phyloP scores from a whole-genome alignment of 352 stramenopile genomes.

The Globisporangium uncinulatum region DNA sequence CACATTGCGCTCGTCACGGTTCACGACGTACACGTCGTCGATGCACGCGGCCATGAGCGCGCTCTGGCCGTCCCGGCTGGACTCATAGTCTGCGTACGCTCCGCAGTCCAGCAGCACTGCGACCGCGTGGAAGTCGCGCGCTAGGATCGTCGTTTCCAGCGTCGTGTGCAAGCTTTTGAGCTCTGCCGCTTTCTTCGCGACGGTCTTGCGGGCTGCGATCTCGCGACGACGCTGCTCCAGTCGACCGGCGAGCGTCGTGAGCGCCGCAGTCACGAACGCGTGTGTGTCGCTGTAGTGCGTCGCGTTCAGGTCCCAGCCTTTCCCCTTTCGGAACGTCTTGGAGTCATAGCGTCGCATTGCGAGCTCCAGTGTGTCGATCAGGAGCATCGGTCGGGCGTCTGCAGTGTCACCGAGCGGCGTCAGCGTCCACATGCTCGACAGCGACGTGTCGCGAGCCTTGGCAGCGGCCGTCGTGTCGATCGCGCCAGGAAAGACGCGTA shows the following conservation, averaged over 20 bases:
- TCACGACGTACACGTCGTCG: conserved; percentile 52
- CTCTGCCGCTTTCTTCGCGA: conserved; percentile 38
- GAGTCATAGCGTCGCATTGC: conserved; percentile 41
- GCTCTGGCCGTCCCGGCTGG: conserved; percentile 25
- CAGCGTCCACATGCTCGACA: conserved; percentile 33
- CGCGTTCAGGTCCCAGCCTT: conserved; percentile 27
- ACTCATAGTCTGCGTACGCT: conserved; percentile 67
- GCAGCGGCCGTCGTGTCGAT: neutral
- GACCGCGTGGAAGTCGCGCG: conserved; percentile 31
- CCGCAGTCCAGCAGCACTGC: conserved; percentile 43
- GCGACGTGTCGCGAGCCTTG: neutral
- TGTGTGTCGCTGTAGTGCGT: conserved; percentile 34
- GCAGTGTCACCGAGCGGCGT: conserved; percentile 23
- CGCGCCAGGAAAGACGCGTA: conserved; percentile 34
- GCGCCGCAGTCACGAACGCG: conserved; percentile 20
- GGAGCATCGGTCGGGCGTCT: conserved; percentile 15
- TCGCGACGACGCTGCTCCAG: conserved; percentile 22
- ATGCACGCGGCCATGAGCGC: conserved; percentile 49
- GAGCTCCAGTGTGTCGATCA: conserved; percentile 42
- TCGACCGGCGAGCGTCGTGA: conserved; percentile 18
- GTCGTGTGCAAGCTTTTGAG: conserved; percentile 32
- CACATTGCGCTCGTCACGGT: conserved; percentile 44
- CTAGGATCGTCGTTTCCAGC: conserved; percentile 43
- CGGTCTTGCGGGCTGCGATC: conserved; percentile 34
- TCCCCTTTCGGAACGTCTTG: conserved; percentile 21